Evolutionary conservation across 345 rosid species (phyloP).

Genomic region (Eucalyptus polyanthemos): DNA sequence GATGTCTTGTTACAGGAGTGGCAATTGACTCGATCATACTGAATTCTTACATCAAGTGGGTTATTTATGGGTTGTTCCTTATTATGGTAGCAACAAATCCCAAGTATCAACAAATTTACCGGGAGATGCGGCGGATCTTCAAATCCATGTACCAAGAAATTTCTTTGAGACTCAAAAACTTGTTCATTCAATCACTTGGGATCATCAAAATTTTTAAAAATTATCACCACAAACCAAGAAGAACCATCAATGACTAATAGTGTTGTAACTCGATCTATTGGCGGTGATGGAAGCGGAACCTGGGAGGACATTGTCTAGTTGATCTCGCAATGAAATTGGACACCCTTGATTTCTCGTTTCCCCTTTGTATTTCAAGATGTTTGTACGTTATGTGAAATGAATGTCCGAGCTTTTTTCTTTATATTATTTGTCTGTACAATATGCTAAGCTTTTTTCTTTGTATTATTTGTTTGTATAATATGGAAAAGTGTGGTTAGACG

Average conservation of each 20-base stretch:
- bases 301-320: not conserved
- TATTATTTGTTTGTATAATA: too few species aligned
- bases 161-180: not conserved
- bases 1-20: not conserved
- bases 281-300: accelerated
- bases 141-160: not conserved
- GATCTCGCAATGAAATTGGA: not conserved
- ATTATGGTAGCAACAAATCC: not conserved
- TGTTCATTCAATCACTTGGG: not conserved
- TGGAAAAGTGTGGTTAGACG: not conserved
- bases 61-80: not conserved
- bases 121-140: not conserved
- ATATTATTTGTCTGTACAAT: too few species aligned
- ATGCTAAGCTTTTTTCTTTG: too few species aligned
- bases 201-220: not conserved
- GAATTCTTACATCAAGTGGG: not conserved
- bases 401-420: too few species aligned
- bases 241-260: not conserved
- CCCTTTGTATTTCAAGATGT: too few species aligned
- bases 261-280: not conserved
- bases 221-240: not conserved
- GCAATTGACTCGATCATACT: not conserved
- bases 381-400: too few species aligned
- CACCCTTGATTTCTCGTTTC: not conserved
- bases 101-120: not conserved